Conservation (phyloP, 176 grass and related monocot genomes). For the Eleusine indica region DNA sequence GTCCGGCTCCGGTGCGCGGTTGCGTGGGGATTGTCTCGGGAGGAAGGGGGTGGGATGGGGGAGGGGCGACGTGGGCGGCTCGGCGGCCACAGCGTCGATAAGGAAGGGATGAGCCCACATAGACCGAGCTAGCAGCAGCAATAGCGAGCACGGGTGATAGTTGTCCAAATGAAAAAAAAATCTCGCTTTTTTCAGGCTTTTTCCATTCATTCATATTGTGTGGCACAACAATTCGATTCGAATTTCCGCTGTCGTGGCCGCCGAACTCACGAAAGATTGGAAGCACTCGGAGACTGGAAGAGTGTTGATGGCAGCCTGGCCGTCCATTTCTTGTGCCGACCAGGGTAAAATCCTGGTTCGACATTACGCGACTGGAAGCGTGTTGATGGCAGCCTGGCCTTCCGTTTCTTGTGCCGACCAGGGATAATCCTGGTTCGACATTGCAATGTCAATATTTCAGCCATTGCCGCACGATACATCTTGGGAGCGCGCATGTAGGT, state of each 20-base stretch:
- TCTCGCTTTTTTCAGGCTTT: background rate
- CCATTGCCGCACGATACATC: background rate
- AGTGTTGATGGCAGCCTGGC: background rate
- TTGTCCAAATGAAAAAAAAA: background rate
- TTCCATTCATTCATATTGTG: background rate
- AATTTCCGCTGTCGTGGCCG: background rate
- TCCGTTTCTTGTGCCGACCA: background rate
- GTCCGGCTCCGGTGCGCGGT: slow-evolving; percentile 40
- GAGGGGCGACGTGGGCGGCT: slow-evolving; percentile 43
- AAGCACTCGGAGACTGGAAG: background rate
- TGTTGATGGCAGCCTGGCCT: background rate
- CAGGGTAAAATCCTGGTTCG: background rate
- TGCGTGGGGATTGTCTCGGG: slow-evolving; percentile 45
- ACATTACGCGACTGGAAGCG: background rate
- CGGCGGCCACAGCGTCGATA: slow-evolving; percentile 43
- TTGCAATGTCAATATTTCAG: background rate
- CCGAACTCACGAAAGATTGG: background rate
- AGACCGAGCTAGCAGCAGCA: background rate
- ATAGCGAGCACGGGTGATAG: no score
- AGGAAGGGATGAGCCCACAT: slow-evolving; percentile 56
- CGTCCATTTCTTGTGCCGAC: background rate
- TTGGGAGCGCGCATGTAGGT: background rate
- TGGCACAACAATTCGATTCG: background rate
- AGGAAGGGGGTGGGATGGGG: background rate
- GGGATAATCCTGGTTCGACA: background rate